Evolutionary conservation across 225 moss, liverwort and hornwort genomes (phyloP).

Genomic region (Marchantia paleacea): DNA sequence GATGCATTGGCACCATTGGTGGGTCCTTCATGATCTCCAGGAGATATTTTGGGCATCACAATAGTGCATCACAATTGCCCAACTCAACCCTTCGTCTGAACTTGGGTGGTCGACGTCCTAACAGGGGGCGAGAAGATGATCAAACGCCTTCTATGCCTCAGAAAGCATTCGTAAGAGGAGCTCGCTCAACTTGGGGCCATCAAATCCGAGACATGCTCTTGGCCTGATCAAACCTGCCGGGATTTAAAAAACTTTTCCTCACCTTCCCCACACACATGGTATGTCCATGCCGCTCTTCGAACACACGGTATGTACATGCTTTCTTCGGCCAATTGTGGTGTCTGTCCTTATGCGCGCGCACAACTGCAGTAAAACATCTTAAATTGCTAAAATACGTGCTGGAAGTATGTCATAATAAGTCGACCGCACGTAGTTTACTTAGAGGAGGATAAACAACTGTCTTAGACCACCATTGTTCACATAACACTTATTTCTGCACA

Average conservation of each 20-base stretch:
- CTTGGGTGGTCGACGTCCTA: background rate
- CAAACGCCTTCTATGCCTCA: background rate
- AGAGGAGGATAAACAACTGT: too few relatives aligned
- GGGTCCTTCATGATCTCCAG: background rate
- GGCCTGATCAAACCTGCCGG: background rate
- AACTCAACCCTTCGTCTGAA: background rate
- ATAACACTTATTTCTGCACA: too few relatives aligned
- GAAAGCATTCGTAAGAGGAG: background rate
- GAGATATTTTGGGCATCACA: background rate
- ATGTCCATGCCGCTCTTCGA: too few relatives aligned
- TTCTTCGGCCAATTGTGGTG: too few relatives aligned
- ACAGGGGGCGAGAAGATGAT: background rate
- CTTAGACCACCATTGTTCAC: too few relatives aligned
- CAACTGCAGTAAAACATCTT: too few relatives aligned
- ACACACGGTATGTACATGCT: too few relatives aligned
- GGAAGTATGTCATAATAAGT: too few relatives aligned
- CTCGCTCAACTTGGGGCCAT: background rate
- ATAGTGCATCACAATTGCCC: background rate
- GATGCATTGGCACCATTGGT: background rate
- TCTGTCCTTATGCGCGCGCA: too few relatives aligned
- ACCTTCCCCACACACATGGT: background rate
- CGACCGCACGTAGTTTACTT: too few relatives aligned
- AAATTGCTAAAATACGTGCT: too few relatives aligned
- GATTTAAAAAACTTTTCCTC: background rate
- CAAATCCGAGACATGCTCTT: background rate